A percentile compares a stretch with the other conserved stretches of the same genome.
Conservation (phyloP, 768 basidiomycete genomes). For the Serpula lacrymans region DNA sequence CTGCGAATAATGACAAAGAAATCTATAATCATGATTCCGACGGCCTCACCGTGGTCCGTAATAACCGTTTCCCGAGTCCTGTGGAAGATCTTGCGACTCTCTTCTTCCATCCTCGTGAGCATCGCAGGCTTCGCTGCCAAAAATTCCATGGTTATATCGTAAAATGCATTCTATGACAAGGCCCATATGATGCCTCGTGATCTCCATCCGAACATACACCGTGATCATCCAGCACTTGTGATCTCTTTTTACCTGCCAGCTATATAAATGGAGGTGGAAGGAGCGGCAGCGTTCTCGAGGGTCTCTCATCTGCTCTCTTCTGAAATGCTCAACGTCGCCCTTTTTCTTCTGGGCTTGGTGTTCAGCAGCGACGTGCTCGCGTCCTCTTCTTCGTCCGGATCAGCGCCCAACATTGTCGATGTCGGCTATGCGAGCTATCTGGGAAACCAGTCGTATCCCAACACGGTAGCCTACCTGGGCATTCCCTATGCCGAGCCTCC, state of each 20-base stretch:
- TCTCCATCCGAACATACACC: slow-evolving; percentile 1
- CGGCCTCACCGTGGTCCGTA: too few species aligned
- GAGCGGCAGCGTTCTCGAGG: not conserved
- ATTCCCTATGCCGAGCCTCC: slow-evolving; percentile 44
- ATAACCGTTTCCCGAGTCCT: too few species aligned
- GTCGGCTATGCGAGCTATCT: slow-evolving; percentile 57
- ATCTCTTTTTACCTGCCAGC: not conserved
- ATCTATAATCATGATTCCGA: too few species aligned
- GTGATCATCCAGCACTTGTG: not conserved
- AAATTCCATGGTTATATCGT: too few species aligned
- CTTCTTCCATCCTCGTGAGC: too few species aligned
- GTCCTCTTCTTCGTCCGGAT: too few species aligned
- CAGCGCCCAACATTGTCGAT: slow-evolving; percentile 38
- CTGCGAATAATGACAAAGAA: too few species aligned
- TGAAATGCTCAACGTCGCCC: not conserved
- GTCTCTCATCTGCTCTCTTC: not conserved
- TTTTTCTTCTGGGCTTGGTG: slow-evolving; percentile 21
- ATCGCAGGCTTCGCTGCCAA: too few species aligned
- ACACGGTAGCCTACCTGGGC: slow-evolving; percentile 55
- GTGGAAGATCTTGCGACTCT: too few species aligned
- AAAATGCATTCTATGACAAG: too few species aligned
- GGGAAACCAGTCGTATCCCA: slow-evolving; percentile 49
- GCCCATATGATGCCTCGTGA: too few species aligned
- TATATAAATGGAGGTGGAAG: not conserved
- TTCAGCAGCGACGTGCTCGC: slow-evolving; percentile 7